A percentile compares a stretch with the other conserved stretches of the same genome.
These are phyloP conservation scores for Candida hungchunana DNA, from an alignment of 805 yeast species.

Conservation along the genomic window DNA sequence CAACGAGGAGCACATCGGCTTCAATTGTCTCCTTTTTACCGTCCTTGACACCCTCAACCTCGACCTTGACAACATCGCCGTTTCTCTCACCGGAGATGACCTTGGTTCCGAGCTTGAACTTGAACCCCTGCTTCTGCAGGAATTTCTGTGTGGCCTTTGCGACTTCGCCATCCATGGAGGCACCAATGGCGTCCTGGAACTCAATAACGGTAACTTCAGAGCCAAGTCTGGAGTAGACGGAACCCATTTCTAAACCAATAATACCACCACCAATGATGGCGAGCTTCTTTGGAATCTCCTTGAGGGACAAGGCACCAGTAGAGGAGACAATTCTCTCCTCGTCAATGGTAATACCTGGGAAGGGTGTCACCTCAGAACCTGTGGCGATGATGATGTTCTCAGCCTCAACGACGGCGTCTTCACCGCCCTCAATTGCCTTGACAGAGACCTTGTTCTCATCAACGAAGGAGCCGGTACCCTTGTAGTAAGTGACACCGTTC, in stretches of 20 bases:
- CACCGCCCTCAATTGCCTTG: constrained; percentile 81
- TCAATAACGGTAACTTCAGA: constrained; percentile 93
- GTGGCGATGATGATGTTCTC: constrained; percentile 94
- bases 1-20: constrained; percentile 91
- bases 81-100: constrained; percentile 82
- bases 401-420: constrained; percentile 69
- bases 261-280: constrained; percentile 99
- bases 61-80: constrained; percentile 84
- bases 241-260: constrained; percentile 98
- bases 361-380: constrained; percentile 97
- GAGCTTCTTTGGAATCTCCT: constrained; percentile 87
- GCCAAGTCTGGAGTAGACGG: constrained; percentile 94
- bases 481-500: constrained; percentile 89
- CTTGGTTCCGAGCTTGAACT: constrained; percentile 89
- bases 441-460: constrained; percentile 77
- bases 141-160: constrained; percentile 86
- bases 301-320: constrained; percentile 82
- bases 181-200: constrained; percentile 89
- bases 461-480: constrained; percentile 86
- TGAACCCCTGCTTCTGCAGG: constrained; percentile 90
- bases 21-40: constrained; percentile 78
- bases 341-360: constrained; percentile 96
- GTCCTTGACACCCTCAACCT: constrained; percentile 82
- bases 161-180: constrained; percentile 97
- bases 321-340: constrained; percentile 96